phyloP scores from a whole-genome alignment of 208 protist genomes.

The Lotmaria passim region DNA sequence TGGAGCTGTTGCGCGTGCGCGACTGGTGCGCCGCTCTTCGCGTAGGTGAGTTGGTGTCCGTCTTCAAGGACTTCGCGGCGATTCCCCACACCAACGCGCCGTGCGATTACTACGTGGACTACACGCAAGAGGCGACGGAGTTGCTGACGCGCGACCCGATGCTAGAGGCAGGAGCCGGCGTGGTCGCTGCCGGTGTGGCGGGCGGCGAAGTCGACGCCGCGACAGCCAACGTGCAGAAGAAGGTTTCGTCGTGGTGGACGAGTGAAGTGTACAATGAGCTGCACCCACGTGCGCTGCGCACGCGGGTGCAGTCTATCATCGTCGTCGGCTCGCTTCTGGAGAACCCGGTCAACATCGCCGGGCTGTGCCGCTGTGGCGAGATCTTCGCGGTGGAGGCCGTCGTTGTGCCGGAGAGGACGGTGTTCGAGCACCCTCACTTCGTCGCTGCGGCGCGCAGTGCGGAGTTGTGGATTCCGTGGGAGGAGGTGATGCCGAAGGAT shows the following conservation, averaged over 20 bases:
- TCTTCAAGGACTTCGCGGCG: conserved; percentile 52
- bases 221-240: conserved; percentile 80
- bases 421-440: conserved; percentile 92
- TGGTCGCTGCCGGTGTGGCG: conserved; percentile 1
- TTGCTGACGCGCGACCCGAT: conserved; percentile 56
- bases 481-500: conserved; percentile 58
- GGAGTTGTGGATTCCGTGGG: conserved; percentile 90
- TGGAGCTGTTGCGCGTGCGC: conserved; percentile 73
- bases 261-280: conserved; percentile 91
- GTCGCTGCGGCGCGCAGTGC: conserved; percentile 85
- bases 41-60: conserved; percentile 31
- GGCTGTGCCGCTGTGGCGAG: conserved; percentile 88
- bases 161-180: conserved; percentile 10
- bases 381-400: conserved; percentile 88
- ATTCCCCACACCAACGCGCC: conserved; percentile 74
- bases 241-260: conserved; percentile 87
- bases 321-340: conserved; percentile 85
- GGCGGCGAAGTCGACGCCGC: conserved; percentile 16
- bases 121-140: conserved; percentile 69
- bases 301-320: conserved; percentile 66
- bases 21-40: conserved; percentile 25
- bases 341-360: conserved; percentile 91
- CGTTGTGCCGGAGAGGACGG: conserved; percentile 68
- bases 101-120: conserved; percentile 77
- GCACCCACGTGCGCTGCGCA: conserved; percentile 74